Evolutionary conservation across 768 basidiomycete genomes (phyloP).

Genomic region (Collybia sp.): DNA sequence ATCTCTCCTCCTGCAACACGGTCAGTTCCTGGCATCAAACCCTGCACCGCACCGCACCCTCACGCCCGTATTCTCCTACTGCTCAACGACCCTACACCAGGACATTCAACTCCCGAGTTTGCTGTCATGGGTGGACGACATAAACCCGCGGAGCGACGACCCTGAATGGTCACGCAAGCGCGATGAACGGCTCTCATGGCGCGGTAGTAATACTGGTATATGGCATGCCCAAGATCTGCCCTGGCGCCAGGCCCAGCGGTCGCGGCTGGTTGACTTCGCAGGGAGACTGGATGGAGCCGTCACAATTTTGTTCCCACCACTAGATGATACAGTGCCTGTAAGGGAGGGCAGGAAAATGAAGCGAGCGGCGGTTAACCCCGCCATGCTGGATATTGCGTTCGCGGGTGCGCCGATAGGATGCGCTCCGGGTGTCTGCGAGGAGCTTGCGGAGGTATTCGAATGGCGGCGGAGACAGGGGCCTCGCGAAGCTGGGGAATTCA

Average conservation of each 20-base stretch:
- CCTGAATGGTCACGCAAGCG: slow-evolving; percentile 61
- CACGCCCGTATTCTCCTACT: slow-evolving; percentile 21
- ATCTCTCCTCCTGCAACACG: slow-evolving; percentile 26
- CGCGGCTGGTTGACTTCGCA: too few species aligned
- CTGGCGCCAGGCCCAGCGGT: slow-evolving; percentile 49
- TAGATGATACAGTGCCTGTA: slow-evolving; percentile 13
- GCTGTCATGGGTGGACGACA: slow-evolving; percentile 42
- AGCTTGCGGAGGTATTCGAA: slow-evolving; percentile 36
- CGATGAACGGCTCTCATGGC: slow-evolving; percentile 63
- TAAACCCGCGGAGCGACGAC: slow-evolving; percentile 39
- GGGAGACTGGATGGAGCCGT: slow-evolving; percentile 18
- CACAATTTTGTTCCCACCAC: slow-evolving; percentile 22
- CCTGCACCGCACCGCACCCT: too few species aligned
- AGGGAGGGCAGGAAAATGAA: slow-evolving; percentile 22
- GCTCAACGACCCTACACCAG: slow-evolving; percentile 44
- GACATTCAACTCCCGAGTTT: slow-evolving; percentile 49
- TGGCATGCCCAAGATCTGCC: slow-evolving; percentile 27
- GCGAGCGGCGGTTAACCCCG: slow-evolving; percentile 31
- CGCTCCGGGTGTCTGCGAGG: slow-evolving; percentile 29
- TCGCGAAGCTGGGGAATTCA: slow-evolving; percentile 40
- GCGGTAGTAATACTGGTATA: slow-evolving; percentile 73
- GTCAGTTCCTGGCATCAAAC: slow-evolving; percentile 32
- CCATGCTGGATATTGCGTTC: slow-evolving; percentile 50
- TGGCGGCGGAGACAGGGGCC: slow-evolving; percentile 33
- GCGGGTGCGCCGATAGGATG: slow-evolving; percentile 35